Base-by-base conservation (phyloP, 2,329 filamentous ascomycete species). In the Xylaria polymorpha region DNA sequence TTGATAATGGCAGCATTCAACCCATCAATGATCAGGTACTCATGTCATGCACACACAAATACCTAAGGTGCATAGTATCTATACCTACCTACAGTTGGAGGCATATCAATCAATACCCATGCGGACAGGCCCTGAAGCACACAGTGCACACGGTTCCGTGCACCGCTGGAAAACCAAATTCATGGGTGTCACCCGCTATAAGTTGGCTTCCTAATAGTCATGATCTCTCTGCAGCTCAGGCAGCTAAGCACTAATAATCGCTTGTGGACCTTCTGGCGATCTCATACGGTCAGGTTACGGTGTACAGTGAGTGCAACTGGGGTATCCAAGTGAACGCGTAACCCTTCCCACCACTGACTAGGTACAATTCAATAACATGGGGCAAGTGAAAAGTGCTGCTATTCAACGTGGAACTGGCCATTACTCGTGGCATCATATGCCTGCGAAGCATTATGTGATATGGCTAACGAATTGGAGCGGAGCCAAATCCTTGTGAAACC, bases 251-350 rank as follows among this genome's bases (percentile, higher is more conserved):
- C 56, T 65, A 65, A 41, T 35, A 53, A 35, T 10, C 37, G 37
- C 51, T 15, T 61, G 58, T 58, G 51, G 62, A 35, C 15, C 43
- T 50, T 55, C 37, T 46, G n/a, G 61, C 50, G 56, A 61, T 68
- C 61, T 51, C 61, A 50, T 64, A 68, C 56, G n/a, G n/a, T n/a
- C n/a, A n/a, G n/a, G n/a, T n/a, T n/a, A n/a, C n/a, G 41, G 62
- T 61, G 61, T 48, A 46, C 22, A 46, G 41, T 2, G 46, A 5
- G 35, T 10, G 50, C 22, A 20, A 57, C 41, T 39, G 18, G 53
- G 53, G 22, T 41, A 53, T 37, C 56, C 56, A 53, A 48, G 57
- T 53, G 64, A 59, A 69, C 67, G 67, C 67, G 67, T 69, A 69
- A 62, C 59, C 57, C 55, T 55, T 18, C 67, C 59, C 37, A 43